Conservation (phyloP, 176 grass and related monocot genomes). For the Lolium perenne region DNA sequence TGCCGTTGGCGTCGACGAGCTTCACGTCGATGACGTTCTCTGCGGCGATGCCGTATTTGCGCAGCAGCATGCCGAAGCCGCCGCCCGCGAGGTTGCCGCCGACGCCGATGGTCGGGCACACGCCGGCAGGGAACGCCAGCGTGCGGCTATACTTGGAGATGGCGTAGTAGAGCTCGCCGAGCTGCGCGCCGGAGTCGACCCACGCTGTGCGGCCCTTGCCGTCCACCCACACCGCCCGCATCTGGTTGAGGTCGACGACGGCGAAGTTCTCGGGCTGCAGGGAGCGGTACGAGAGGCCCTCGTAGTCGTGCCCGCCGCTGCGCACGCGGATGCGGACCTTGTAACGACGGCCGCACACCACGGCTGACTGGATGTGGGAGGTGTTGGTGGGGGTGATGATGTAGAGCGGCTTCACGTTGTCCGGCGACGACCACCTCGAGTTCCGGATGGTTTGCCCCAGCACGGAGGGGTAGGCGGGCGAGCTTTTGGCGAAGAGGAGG, state of each 20-base stretch:
- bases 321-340: conserved; percentile 52
- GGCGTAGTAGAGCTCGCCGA: conserved; percentile 58
- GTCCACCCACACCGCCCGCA: conserved; percentile 39
- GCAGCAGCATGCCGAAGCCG: conserved; percentile 47
- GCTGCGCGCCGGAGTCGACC: conserved; percentile 60
- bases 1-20: conserved; percentile 48
- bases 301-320: conserved; percentile 84
- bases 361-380: conserved; percentile 48
- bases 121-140: conserved; percentile 50
- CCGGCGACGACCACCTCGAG: conserved; percentile 45
- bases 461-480: conserved; percentile 40
- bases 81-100: conserved; percentile 63
- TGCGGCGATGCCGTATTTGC: conserved; percentile 56
- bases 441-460: conserved; percentile 57
- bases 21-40: conserved; percentile 59
- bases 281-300: conserved; percentile 73
- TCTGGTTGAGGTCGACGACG: conserved; percentile 46
- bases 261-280: conserved; percentile 25
- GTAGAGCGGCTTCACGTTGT: conserved; percentile 45
- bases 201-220: conserved; percentile 32
- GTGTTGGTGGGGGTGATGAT: conserved; percentile 49
- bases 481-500: conserved; percentile 46
- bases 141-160: conserved; percentile 29
- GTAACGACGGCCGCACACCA: conserved; percentile 44
- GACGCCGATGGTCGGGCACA: conserved; percentile 53